Base-by-base conservation (phyloP, 495 filamentous ascomycete species). In the Aspergillus campestris region DNA sequence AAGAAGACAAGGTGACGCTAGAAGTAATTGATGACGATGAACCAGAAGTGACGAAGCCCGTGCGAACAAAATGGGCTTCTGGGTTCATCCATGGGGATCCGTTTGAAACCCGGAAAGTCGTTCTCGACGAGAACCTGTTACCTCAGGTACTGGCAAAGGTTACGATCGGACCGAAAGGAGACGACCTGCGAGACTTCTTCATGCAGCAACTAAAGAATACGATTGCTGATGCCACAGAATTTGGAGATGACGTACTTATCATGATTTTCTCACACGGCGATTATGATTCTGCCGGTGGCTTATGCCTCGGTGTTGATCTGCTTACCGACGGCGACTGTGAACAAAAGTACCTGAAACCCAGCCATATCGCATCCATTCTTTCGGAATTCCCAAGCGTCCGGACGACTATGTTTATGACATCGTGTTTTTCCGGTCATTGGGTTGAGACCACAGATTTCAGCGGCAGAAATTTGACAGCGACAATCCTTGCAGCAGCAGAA, bases 391-490 rank as follows among this genome's bases (percentile, higher is more conserved):
- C 49, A 6, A 33, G 33, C 14, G 44, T 50, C 27, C 31, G 31
- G n/a, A 24, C 15, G 4, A 46, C 46, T 6, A 42, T 54, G 2
- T 54, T 13, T 29, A 54, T 54, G 51, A 54, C 51, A 4, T 54
- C 51, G 3, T 54, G 51, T 31, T 49, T 32, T 34, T 50, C 51
- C 10, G 51, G 51, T 8, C 51, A 54, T 32, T 54, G 42, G 51
- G 42, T 49, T 11, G 42, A 54, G 37, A 54, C 42, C 12, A 34
- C 34, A 0, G 51, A 46, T 15, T 54, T 50, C 29, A 2, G 38
- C 14, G 47, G 27, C 27, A 37, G 12, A 0, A 14, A 43, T 9
- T 30, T 50, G 2, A 41, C 35, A 31, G 44, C 49, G 10, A 14
- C 37, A 8, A 32, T 53, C 34, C 42, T 50, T 8, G 51, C 47